Conservation (phyloP, 257 asterid genomes). For the Capsicum chinense region DNA sequence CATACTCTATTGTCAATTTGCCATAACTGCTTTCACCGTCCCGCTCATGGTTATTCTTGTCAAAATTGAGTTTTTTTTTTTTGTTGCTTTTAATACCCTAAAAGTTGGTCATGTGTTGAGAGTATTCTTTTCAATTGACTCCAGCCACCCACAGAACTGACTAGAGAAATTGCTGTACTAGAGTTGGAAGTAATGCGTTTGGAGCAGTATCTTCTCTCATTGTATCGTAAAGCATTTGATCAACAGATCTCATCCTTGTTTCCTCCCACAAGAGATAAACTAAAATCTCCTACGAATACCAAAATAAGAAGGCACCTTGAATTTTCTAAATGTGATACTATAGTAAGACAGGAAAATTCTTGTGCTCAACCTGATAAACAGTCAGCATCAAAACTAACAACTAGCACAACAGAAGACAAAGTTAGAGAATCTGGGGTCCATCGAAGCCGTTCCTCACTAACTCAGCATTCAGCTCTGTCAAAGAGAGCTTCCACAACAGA, state of each 20-base stretch:
- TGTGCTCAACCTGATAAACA: conserved; percentile 43
- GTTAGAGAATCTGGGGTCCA: conserved; percentile 56
- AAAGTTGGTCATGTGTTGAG: not conserved
- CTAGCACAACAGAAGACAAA: conserved; percentile 54
- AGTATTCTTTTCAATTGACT: conserved; percentile 24
- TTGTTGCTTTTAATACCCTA: not conserved
- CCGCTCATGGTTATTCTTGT: not conserved
- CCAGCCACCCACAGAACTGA: conserved; percentile 89
- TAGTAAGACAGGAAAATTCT: conserved; percentile 42
- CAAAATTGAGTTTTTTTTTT: not conserved
- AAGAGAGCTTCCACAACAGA: conserved; percentile 58
- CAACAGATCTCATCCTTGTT: conserved; percentile 58
- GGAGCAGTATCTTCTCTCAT: conserved; percentile 90
- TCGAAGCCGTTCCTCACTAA: conserved; percentile 77
- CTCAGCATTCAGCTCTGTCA: conserved; percentile 54
- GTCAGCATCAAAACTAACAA: conserved; percentile 36
- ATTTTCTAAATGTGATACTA: conserved; percentile 55
- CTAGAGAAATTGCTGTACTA: conserved; percentile 78
- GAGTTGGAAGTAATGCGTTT: conserved; percentile 88
- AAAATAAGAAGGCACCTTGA: conserved; percentile 71
- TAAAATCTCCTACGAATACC: conserved; percentile 53
- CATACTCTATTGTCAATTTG: not conserved
- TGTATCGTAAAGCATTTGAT: conserved; percentile 86
- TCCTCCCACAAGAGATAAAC: conserved; percentile 47
- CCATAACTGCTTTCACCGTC: not conserved